These are phyloP conservation scores for Leccinellum albellum DNA, from an alignment of 768 basidiomycete species.

Conservation along the genomic window DNA sequence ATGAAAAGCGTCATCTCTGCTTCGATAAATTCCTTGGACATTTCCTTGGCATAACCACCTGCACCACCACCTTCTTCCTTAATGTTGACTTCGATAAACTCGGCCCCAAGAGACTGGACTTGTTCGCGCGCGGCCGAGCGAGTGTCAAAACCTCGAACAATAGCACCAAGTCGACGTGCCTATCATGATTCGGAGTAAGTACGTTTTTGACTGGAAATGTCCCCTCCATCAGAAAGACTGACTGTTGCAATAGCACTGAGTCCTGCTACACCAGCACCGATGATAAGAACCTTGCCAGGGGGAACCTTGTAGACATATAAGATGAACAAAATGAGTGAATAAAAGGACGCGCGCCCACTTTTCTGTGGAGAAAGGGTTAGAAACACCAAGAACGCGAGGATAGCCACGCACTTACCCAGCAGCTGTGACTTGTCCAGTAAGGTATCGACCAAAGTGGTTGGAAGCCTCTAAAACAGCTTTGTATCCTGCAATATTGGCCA, in stretches of 20 bases:
- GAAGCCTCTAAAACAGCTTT: slow-evolving; percentile 90
- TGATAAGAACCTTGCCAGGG: slow-evolving; percentile 82
- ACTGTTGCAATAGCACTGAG: slow-evolving; percentile 86
- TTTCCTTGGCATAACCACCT: slow-evolving; percentile 86
- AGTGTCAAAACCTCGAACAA: slow-evolving; percentile 86
- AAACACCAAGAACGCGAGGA: slow-evolving; percentile 2
- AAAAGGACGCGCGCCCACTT: slow-evolving; percentile 31
- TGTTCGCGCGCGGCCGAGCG: slow-evolving; percentile 84
- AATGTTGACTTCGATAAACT: slow-evolving; percentile 79
- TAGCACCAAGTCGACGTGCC: slow-evolving; percentile 82
- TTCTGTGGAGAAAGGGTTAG: slow-evolving; percentile 29
- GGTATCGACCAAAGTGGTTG: slow-evolving; percentile 83
- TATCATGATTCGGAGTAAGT: slow-evolving; percentile 24
- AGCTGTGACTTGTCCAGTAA: slow-evolving; percentile 89
- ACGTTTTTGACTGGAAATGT: background rate
- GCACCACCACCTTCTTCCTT: slow-evolving; percentile 79
- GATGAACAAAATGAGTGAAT: slow-evolving; percentile 2
- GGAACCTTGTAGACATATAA: slow-evolving; percentile 54
- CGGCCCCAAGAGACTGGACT: slow-evolving; percentile 85
- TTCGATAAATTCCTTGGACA: slow-evolving; percentile 86
- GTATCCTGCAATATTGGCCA: slow-evolving; percentile 94
- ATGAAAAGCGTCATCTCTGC: slow-evolving; percentile 87
- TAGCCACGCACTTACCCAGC: slow-evolving; percentile 60
- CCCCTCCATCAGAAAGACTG: slow-evolving; percentile 14
- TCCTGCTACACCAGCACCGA: slow-evolving; percentile 87